phyloP scores from a whole-genome alignment of 176 grass and related monocot species.

The bread wheat (Triticum aestivum) region DNA sequence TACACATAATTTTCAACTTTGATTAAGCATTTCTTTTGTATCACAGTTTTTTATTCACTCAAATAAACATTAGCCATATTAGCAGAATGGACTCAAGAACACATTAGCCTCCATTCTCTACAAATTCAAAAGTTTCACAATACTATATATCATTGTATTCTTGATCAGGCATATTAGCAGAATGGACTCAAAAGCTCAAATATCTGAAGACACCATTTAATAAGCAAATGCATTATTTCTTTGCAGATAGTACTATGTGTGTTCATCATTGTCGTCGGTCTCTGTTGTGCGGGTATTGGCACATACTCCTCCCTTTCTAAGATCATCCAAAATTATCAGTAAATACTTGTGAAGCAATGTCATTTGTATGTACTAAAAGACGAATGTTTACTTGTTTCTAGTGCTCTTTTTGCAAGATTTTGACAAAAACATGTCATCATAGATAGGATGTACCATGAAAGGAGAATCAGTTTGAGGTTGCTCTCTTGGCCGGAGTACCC shows the following conservation, averaged over 20 bases:
- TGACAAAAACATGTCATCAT: not conserved
- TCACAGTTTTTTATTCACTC: not conserved
- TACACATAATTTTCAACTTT: not conserved
- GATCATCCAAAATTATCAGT: conserved; percentile 53
- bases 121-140: not conserved
- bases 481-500: not conserved
- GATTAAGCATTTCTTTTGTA: not conserved
- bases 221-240: not conserved
- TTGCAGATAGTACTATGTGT: conserved; percentile 44
- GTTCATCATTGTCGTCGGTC: conserved; percentile 48
- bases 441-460: not conserved
- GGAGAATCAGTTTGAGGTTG: not conserved
- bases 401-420: not conserved
- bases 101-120: not conserved
- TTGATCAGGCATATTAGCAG: not conserved
- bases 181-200: not conserved
- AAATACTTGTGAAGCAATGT: not conserved
- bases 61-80: too few species aligned
- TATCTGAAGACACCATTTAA: not conserved
- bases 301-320: conserved; percentile 57
- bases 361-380: not conserved
- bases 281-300: conserved; percentile 45
- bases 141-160: not conserved
- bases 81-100: too few species aligned
- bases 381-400: not conserved